Percentiles rank a stretch among this genome's conserved stretches.
Evolutionary conservation across 495 filamentous ascomycete species (phyloP).

Genomic region (Aspergillus haitiensis): DNA sequence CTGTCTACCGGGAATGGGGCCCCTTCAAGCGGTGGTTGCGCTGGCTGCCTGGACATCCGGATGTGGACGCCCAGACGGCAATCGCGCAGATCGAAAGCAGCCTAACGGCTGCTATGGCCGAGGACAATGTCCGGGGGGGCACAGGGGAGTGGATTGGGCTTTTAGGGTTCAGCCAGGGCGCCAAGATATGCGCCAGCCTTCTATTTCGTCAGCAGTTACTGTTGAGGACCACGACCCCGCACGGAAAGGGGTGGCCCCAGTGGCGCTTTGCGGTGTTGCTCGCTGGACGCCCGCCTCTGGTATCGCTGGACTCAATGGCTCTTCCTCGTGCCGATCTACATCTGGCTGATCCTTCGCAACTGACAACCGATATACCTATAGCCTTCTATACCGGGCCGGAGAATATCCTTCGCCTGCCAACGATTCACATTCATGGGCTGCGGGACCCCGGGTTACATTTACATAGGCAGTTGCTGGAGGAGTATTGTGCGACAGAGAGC

Average conservation of each 20-base stretch:
- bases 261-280: conserved; percentile 46
- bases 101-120: neutral
- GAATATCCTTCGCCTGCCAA: conserved; percentile 39
- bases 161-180: neutral
- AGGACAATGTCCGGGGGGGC: neutral
- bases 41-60: neutral
- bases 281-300: conserved; percentile 57
- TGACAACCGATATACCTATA: too few species aligned
- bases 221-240: too few species aligned
- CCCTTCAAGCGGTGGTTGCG: neutral
- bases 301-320: conserved; percentile 40
- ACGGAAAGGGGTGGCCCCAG: neutral
- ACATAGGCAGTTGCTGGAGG: conserved; percentile 50
- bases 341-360: too few species aligned
- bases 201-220: too few species aligned
- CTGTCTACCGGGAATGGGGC: neutral
- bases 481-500: conserved; percentile 48
- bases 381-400: neutral
- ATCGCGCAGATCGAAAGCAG: neutral
- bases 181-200: neutral
- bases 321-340: neutral
- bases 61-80: neutral
- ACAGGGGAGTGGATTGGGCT: neutral
- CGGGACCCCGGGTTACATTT: conserved; percentile 52
- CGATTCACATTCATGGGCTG: conserved; percentile 63